Percentiles rank a stretch among this genome's conserved stretches.
Evolutionary conservation across 768 basidiomycete genomes (phyloP).

Genomic region (Gelatoporia subvermispora): DNA sequence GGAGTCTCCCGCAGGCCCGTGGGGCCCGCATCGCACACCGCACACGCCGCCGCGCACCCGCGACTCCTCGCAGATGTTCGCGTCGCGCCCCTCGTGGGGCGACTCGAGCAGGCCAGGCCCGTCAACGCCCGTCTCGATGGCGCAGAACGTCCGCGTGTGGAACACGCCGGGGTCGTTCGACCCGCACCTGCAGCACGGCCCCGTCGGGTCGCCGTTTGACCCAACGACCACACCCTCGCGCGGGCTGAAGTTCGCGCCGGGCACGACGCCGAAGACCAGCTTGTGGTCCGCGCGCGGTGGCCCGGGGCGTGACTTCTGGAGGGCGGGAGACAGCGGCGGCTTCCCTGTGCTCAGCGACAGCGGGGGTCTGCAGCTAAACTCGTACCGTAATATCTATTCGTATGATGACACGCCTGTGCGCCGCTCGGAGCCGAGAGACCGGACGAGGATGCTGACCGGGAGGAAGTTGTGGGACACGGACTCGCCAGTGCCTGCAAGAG

Average conservation of each 20-base stretch:
- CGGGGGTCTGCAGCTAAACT: constrained; percentile 8
- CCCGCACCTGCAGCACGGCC: too few species aligned
- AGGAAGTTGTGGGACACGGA: constrained; percentile 14
- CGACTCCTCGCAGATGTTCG: constrained; percentile 16
- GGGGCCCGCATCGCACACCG: constrained; percentile 37
- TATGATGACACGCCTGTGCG: constrained; percentile 55
- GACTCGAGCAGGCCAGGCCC: constrained; percentile 51
- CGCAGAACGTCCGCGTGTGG: constrained; percentile 24
- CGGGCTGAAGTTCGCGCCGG: constrained; percentile 59
- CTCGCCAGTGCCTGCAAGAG: neutral
- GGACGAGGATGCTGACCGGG: neutral
- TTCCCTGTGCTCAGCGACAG: constrained; percentile 16
- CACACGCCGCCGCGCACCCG: constrained; percentile 44
- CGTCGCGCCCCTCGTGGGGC: constrained; percentile 39
- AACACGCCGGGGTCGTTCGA: constrained; percentile 15
- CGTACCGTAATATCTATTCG: constrained; percentile 15
- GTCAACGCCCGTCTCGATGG: constrained; percentile 45
- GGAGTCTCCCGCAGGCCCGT: constrained; percentile 51
- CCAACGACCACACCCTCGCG: constrained; percentile 80
- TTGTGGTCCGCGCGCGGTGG: constrained; percentile 39
- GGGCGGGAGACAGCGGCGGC: constrained; percentile 9
- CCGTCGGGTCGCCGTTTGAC: constrained; percentile 50
- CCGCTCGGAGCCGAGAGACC: constrained; percentile 25
- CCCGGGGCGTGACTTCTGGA: constrained; percentile 5
- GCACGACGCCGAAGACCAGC: constrained; percentile 57